These are phyloP conservation scores for Scedosporium dehoogii DNA, from an alignment of 2,329 filamentous ascomycete species.

Conservation along the genomic window DNA sequence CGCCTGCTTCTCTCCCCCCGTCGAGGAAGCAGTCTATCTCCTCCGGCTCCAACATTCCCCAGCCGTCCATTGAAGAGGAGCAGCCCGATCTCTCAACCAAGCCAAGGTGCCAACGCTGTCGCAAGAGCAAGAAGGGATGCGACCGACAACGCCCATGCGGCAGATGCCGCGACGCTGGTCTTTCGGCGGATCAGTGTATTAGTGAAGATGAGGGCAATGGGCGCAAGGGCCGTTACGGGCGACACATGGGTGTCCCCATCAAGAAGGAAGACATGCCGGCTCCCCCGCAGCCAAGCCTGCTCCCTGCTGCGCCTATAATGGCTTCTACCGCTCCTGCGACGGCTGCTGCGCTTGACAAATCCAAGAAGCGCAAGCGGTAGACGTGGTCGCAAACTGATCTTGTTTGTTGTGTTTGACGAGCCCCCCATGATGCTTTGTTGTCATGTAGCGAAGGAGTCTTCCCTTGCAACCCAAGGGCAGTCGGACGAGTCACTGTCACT, in stretches of 20 bases:
- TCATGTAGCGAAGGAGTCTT: constrained; percentile 2
- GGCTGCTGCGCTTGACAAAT: constrained; percentile 35
- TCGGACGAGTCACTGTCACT: no score
- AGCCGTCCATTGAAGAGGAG: constrained; percentile 57
- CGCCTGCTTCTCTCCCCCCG: constrained; percentile 56
- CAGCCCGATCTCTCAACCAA: constrained; percentile 89
- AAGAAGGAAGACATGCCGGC: constrained; percentile 42
- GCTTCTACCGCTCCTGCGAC: constrained; percentile 14
- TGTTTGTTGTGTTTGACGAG: background rate
- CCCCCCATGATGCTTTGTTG: background rate
- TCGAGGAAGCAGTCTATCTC: constrained; percentile 68
- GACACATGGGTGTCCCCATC: constrained; percentile 59
- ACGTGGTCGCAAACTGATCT: background rate
- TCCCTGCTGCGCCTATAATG: constrained; percentile 32
- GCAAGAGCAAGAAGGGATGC: constrained; percentile 99
- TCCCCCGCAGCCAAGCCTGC: constrained; percentile 23
- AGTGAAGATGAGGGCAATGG: constrained; percentile 98
- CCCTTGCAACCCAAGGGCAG: no score
- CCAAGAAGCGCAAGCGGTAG: constrained; percentile 54
- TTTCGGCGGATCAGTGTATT: constrained; percentile 86
- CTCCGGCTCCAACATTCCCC: constrained; percentile 37
- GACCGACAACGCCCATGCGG: constrained; percentile 93
- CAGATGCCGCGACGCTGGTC: constrained; percentile 89
- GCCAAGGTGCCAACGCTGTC: constrained; percentile 93
- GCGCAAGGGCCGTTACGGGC: constrained; percentile 82